Evolutionary conservation across 306 rosid species (phyloP).

Genomic region (Cicer chorassanicum): DNA sequence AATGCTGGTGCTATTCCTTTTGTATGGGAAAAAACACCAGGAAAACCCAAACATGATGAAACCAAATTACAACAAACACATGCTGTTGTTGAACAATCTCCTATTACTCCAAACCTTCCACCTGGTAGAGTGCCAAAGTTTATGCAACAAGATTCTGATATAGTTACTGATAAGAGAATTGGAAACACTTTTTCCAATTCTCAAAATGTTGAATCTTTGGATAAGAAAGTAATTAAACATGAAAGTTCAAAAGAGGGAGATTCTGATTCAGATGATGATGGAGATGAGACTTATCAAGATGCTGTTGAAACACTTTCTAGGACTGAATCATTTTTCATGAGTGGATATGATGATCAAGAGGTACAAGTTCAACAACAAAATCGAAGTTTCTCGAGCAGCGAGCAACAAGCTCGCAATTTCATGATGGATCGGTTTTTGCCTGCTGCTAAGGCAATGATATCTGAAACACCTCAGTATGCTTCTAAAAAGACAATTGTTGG

Average conservation of each 20-base stretch:
- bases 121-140: slow-evolving; percentile 65
- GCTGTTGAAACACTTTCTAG: slow-evolving; percentile 79
- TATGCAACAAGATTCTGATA: slow-evolving; percentile 51
- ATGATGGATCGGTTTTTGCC: slow-evolving; percentile 88
- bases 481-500: slow-evolving; percentile 54
- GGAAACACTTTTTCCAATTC: slow-evolving; percentile 46
- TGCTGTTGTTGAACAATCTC: slow-evolving; percentile 45
- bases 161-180: slow-evolving; percentile 33
- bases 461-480: slow-evolving; percentile 61
- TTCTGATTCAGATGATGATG: slow-evolving; percentile 57
- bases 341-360: slow-evolving; percentile 69
- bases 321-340: slow-evolving; percentile 72
- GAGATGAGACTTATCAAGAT: slow-evolving; percentile 67
- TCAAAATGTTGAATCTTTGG: slow-evolving; percentile 42
- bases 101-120: slow-evolving; percentile 62
- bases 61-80: slow-evolving; percentile 33
- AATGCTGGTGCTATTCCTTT: slow-evolving; percentile 84
- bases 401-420: slow-evolving; percentile 65
- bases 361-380: slow-evolving; percentile 44
- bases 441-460: slow-evolving; percentile 89
- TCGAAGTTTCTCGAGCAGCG: slow-evolving; percentile 59
- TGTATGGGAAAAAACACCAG: slow-evolving; percentile 85
- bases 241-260: slow-evolving; percentile 42
- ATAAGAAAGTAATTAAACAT: slow-evolving; percentile 40
- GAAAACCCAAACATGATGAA: slow-evolving; percentile 75